Conservation (phyloP, 331 rosid species). For the Dryas integrifolia region DNA sequence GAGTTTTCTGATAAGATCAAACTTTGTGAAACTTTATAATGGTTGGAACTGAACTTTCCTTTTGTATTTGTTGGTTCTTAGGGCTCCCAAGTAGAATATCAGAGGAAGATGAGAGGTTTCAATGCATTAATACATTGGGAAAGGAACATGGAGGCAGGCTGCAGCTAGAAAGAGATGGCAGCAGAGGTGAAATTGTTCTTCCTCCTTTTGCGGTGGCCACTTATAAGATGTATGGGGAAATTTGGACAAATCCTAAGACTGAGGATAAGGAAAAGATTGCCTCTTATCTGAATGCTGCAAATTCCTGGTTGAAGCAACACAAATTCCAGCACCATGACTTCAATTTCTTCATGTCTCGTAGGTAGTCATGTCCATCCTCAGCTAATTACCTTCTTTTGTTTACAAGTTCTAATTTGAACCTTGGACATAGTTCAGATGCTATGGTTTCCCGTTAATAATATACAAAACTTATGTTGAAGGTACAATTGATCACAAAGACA, state of each 20-base stretch:
- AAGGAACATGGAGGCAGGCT: background rate
- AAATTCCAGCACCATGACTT: conserved; percentile 29
- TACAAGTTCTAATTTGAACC: background rate
- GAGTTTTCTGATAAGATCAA: too few species aligned
- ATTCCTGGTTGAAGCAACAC: conserved; percentile 23
- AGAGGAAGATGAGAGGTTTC: conserved; percentile 5
- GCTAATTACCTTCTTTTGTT: background rate
- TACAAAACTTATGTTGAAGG: background rate
- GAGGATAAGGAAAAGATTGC: conserved; percentile 11
- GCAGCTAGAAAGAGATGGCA: background rate
- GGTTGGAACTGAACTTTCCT: too few species aligned
- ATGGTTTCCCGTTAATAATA: background rate
- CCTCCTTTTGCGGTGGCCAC: conserved; percentile 22
- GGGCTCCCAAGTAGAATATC: background rate
- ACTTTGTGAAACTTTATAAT: too few species aligned
- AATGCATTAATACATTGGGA: background rate
- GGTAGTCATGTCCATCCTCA: background rate
- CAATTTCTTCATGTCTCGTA: conserved; percentile 27
- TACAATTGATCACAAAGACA: background rate
- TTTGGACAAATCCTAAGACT: conserved; percentile 20
- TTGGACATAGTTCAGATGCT: background rate
- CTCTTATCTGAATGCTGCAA: conserved; percentile 23
- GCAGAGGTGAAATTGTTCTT: conserved; percentile 6
- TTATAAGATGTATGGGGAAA: conserved; percentile 21
- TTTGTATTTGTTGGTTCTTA: background rate